Percentiles rank a stretch among this genome's conserved stretches.
Evolutionary conservation across 2,329 filamentous ascomycete species (phyloP).

Genomic region (Tolypocladium paradoxum): DNA sequence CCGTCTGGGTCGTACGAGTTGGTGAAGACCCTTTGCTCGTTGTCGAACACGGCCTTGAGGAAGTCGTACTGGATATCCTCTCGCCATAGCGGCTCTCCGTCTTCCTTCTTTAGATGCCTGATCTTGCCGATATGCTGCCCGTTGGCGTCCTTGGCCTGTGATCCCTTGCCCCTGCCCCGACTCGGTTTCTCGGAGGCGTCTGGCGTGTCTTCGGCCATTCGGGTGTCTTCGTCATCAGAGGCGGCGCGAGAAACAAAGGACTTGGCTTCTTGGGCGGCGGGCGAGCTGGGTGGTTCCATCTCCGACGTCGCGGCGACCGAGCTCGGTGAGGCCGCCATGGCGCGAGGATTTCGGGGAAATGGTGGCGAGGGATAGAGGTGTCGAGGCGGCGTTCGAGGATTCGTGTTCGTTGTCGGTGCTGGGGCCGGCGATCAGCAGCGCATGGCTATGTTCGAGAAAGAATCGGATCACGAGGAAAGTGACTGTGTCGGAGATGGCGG

Average conservation of each 20-base stretch:
- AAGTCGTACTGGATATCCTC: constrained; percentile 87
- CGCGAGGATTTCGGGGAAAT: neutral
- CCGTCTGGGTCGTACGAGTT: constrained; percentile 66
- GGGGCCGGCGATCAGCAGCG: neutral
- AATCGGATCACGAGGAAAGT: neutral
- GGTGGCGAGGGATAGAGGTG: neutral
- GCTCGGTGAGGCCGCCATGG: constrained; percentile 29
- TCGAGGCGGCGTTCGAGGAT: neutral
- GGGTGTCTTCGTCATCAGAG: constrained; percentile 37
- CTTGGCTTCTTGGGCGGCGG: constrained; percentile 29
- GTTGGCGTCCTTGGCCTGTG: constrained; percentile 23
- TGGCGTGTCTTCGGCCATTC: constrained; percentile 30
- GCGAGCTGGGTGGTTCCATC: constrained; percentile 34
- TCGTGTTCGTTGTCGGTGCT: neutral
- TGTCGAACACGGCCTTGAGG: constrained; percentile 67
- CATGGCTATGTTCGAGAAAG: neutral
- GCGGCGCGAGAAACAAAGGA: constrained; percentile 34
- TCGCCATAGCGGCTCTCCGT: constrained; percentile 78
- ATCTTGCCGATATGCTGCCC: constrained; percentile 54
- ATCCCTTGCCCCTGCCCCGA: constrained; percentile 23
- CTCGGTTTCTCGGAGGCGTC: constrained; percentile 30
- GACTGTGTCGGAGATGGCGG: neutral
- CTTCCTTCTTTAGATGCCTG: constrained; percentile 76
- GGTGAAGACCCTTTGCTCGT: constrained; percentile 68
- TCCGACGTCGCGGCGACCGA: constrained; percentile 33